Base-by-base conservation (phyloP, 2,329 filamentous ascomycete species). In the Fusarium algeriense region DNA sequence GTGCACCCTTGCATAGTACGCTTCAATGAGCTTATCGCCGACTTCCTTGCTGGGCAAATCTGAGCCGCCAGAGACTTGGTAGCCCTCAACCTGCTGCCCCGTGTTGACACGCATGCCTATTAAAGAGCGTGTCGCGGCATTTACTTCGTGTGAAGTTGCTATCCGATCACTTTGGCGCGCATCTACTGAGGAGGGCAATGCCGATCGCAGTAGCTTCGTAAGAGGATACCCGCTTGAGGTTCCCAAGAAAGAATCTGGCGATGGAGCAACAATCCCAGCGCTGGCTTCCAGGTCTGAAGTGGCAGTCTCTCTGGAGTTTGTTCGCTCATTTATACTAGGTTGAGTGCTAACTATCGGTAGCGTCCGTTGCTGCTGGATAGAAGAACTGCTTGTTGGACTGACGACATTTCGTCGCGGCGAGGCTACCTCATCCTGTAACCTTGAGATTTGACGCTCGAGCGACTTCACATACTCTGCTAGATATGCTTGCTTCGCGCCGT, bases 161-260 rank as follows among this genome's bases (percentile, higher is more conserved):
- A 13, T 13, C 19, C 7, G 34, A 8, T 60, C 17, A 4, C 6
- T 19, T 34, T 40, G 52, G 6, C 13, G 26, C 14, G 6, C 11
- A 28, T 35, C 14, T 20, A 46, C 34, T 3, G 34, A 17, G 10
- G 57, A 17, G 10, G 57, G 32, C 26, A 61, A 23, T 58, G 58
- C 52, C 2, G 34, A 61, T 15, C 20, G 26, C 4, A 61, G 17
- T 0, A 58, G 41, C 8, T 45, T 58, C 5, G 52, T 61, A 4
- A 61, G 58, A 57, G 58, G 58, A 15, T 58, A 61, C 2, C 58
- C 52, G 20, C 58, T 61, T 7, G 58, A 61, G 8, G 32, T 61
- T 5, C 58, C 58, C 7, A 58, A 14, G 4, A 61, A 58, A 0
- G 52, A 57, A 35, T 58, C 58, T 11, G 41, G 50, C 9, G 40